A percentile compares a stretch with the other conserved stretches of the same genome.
Evolutionary conservation across 2,329 filamentous ascomycete species (phyloP).

Genomic region (Alternaria solani): DNA sequence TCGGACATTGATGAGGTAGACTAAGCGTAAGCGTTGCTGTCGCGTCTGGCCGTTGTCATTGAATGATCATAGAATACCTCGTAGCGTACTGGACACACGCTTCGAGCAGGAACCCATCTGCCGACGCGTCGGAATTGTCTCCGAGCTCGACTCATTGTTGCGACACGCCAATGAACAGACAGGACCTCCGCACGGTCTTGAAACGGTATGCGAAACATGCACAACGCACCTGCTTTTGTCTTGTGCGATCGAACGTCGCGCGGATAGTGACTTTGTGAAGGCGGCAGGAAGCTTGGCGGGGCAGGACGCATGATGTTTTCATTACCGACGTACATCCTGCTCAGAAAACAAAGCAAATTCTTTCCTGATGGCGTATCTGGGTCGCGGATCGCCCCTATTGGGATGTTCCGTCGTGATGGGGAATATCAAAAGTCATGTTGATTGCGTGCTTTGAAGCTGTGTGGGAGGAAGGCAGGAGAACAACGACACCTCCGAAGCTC

Average conservation of each 20-base stretch:
- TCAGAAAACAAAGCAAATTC: neutral
- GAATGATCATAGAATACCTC: neutral
- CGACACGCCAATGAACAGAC: neutral
- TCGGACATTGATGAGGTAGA: neutral
- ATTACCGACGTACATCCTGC: neutral
- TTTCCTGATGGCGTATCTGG: neutral
- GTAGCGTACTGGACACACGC: neutral
- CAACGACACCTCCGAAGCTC: neutral
- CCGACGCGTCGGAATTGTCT: neutral
- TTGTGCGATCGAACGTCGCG: neutral
- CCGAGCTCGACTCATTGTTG: neutral
- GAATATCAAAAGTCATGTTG: rapidly evolving
- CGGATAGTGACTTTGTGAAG: neutral
- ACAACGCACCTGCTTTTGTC: neutral
- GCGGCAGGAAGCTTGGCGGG: neutral
- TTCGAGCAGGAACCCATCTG: neutral
- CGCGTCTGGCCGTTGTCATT: neutral
- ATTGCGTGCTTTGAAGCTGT: neutral
- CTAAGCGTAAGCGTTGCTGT: no score
- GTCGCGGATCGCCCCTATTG: neutral
- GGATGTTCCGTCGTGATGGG: rapidly evolving
- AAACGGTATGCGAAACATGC: neutral
- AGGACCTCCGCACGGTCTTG: neutral
- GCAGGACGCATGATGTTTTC: neutral
- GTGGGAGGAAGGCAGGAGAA: neutral